Base-by-base conservation (phyloP, 2,329 filamentous ascomycete species). In the Lasiodiplodia hormozganensis region DNA sequence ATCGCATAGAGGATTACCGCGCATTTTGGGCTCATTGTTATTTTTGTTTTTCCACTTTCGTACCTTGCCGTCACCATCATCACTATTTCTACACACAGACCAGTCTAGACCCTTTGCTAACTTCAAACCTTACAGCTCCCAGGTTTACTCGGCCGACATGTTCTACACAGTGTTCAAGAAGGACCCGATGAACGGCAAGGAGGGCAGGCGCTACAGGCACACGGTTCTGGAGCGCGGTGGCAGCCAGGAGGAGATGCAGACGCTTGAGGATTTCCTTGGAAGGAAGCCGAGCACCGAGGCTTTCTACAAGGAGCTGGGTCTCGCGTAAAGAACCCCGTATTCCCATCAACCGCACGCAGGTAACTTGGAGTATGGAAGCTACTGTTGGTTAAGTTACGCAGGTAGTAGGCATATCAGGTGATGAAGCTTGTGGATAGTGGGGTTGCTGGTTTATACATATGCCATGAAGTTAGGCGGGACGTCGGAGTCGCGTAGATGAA, bases 101-200 rank as follows among this genome's bases (percentile, higher is more conserved):
- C 28, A 28, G 28, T 28, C 28, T 28, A 28, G 28, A 28, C 28
- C 28, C 28, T 62, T 47, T 25, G 36, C 38, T 60, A 43, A 60
- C 57, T 3, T 11, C 16, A n/a, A 5, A 12, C 11, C 12, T 40
- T n/a, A 38, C 68, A 81, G 87, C 71, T 93, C 90, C 1, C 87
- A 93, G 78, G 93, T 96, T 21, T 96, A 94, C 81, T 92, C 89
- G 25, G 87, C 90, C 31, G 92, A 96, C 79, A 95, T 96, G 92
- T 96, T 95, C 84, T 89, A 92, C 80, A 87, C 87, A 0, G 89
- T 92, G 57, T 96, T 96, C 82, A 90, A 90, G 82, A 84, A 87
- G 73, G 85, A 94, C 77, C 92, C 92, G 0, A 94, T 95, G 92
- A 87, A 94, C 77, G 85, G 85, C 38, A 87, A 86, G 72, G 88